Conservation (phyloP, 1,284 basidiomycete species). For the Ceratorhiza oryzae-sativae region DNA sequence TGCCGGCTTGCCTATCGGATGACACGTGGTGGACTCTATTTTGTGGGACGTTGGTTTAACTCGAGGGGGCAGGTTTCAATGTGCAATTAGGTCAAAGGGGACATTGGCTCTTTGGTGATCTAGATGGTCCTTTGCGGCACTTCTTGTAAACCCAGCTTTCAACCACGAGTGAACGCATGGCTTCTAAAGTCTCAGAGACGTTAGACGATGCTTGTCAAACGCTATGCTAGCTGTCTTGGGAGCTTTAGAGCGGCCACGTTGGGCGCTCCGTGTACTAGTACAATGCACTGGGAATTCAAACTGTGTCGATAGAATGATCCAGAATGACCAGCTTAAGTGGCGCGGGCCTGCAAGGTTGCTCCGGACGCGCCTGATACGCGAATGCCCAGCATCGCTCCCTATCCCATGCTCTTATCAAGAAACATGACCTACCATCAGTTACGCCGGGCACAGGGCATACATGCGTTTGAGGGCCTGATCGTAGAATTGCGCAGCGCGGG, state of each 20-base stretch:
- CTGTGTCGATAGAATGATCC: background rate
- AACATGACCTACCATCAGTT: background rate
- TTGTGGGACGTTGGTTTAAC: background rate
- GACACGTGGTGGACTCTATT: background rate
- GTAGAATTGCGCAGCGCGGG: background rate
- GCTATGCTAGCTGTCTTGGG: background rate
- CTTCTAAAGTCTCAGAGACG: background rate
- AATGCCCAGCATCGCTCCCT: background rate
- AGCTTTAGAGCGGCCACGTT: too few relatives aligned
- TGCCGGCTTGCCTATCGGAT: background rate
- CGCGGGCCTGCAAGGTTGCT: background rate
- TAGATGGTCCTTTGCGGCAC: background rate
- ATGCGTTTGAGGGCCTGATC: constrained; percentile 2
- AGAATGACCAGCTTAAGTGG: background rate
- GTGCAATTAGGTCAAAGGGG: background rate
- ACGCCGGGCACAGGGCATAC: constrained; percentile 6
- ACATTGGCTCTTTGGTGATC: background rate
- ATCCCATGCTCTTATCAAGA: background rate
- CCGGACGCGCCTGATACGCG: background rate
- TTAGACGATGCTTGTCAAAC: background rate
- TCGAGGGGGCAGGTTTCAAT: background rate
- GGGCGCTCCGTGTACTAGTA: too few relatives aligned
- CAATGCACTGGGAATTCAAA: too few relatives aligned
- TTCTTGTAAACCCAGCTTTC: background rate
- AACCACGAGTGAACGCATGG: background rate